phyloP scores from a whole-genome alignment of 2,329 filamentous ascomycete species.

The Colletotrichum gloeosporioides region DNA sequence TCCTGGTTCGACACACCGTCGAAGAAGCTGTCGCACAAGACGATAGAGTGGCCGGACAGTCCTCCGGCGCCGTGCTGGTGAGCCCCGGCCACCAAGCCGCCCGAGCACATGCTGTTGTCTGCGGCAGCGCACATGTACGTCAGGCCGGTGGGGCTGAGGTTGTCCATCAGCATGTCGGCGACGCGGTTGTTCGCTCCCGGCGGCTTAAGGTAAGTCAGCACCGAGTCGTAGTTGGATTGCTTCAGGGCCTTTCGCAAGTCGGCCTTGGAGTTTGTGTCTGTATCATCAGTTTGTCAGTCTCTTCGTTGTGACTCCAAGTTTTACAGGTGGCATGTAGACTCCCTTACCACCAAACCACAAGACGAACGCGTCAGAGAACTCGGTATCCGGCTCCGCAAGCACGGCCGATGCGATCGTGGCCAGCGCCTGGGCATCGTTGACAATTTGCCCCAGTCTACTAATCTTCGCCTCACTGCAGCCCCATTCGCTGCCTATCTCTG shows the following conservation, averaged over 20 bases:
- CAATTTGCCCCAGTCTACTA: no score
- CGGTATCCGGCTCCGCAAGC: not conserved
- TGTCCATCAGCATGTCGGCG: not conserved
- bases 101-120: not conserved
- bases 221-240: not conserved
- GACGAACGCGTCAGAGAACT: not conserved
- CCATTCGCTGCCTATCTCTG: not conserved
- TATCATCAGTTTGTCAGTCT: no score
- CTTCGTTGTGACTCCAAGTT: rapidly evolving
- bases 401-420: not conserved
- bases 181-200: not conserved
- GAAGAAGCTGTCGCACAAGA: not conserved
- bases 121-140: not conserved
- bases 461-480: not conserved
- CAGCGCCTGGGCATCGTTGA: not conserved
- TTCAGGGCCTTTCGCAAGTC: not conserved
- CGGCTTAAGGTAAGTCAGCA: not conserved
- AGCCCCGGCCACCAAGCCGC: not conserved
- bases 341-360: not conserved
- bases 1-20: not conserved
- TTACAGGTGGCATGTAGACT: not conserved
- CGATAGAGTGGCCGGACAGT: not conserved
- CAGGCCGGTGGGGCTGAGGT: not conserved
- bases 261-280: not conserved
- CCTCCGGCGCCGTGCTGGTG: not conserved